A percentile compares a stretch with the other conserved stretches of the same genome.
Conservation (phyloP, 2,329 filamentous ascomycete genomes). For the Fusarium ramigenum region DNA sequence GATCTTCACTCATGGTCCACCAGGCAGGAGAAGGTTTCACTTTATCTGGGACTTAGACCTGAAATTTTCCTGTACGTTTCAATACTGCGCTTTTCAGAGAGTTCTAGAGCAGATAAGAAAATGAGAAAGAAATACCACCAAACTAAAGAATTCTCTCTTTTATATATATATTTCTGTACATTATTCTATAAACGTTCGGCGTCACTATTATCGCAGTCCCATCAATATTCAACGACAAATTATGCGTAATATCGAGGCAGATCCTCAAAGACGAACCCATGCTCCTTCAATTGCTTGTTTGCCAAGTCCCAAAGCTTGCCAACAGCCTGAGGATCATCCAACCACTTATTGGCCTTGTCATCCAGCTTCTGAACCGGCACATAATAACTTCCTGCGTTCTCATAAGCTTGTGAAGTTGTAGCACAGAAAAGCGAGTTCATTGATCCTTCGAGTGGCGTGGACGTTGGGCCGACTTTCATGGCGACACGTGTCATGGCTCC, state of each 20-base stretch:
- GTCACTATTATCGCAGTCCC: background rate
- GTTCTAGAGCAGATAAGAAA: too few relatives aligned
- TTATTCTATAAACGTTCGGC: background rate
- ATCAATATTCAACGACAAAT: fast-evolving
- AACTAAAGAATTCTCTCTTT: background rate
- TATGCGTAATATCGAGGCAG: background rate
- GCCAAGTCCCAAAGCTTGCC: constrained; percentile 22
- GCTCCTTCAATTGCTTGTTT: background rate
- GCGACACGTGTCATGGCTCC: constrained; percentile 23
- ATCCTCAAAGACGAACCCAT: constrained; percentile 12
- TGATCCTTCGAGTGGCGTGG: constrained; percentile 31
- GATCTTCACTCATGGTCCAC: too few relatives aligned
- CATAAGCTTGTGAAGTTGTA: constrained; percentile 16
- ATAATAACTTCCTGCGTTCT: constrained; percentile 24
- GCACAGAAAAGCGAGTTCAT: constrained; percentile 38
- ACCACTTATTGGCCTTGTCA: constrained; percentile 27
- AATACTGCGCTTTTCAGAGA: too few relatives aligned
- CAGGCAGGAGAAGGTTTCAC: too few relatives aligned
- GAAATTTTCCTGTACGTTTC: too few relatives aligned
- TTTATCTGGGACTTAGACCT: too few relatives aligned
- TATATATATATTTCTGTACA: background rate
- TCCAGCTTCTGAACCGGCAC: constrained; percentile 33
- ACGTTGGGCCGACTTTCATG: constrained; percentile 21
- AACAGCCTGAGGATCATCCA: constrained; percentile 28
- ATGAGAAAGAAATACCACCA: too few relatives aligned